These are phyloP conservation scores for Penicillium taxi DNA, from an alignment of 495 filamentous ascomycete species.

Conservation along the genomic window DNA sequence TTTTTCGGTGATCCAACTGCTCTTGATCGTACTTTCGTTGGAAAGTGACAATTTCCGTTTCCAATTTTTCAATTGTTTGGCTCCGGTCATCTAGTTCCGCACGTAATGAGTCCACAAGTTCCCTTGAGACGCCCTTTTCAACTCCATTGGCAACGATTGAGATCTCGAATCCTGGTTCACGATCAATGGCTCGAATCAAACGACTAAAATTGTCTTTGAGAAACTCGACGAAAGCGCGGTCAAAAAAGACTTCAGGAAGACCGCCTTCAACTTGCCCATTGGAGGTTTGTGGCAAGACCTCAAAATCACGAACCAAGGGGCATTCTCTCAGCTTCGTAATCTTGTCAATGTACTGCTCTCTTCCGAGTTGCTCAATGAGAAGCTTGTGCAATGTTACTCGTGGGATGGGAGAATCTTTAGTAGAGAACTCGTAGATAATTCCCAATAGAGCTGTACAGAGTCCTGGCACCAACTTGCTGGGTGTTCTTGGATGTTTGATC, in stretches of 20 bases:
- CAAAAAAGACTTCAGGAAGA: slow-evolving; percentile 79
- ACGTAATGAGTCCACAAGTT: slow-evolving; percentile 75
- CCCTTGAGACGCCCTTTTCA: slow-evolving; percentile 73
- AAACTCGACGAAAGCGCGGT: slow-evolving; percentile 83
- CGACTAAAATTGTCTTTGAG: slow-evolving; percentile 92
- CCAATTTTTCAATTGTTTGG: slow-evolving; percentile 57
- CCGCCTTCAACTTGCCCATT: slow-evolving; percentile 47
- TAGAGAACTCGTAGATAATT: slow-evolving; percentile 93
- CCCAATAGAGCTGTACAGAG: slow-evolving; percentile 78
- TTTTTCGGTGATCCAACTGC: slow-evolving; percentile 63
- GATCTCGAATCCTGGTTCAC: slow-evolving; percentile 80
- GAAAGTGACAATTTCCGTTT: slow-evolving; percentile 57
- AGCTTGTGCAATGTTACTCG: slow-evolving; percentile 75
- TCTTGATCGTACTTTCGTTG: slow-evolving; percentile 68
- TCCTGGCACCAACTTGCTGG: slow-evolving; percentile 63
- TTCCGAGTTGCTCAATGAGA: slow-evolving; percentile 68
- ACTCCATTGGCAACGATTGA: slow-evolving; percentile 68
- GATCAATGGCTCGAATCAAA: slow-evolving; percentile 77
- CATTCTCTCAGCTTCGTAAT: slow-evolving; percentile 70
- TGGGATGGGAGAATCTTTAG: slow-evolving; percentile 88
- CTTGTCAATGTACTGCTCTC: slow-evolving; percentile 83
- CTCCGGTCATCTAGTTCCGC: slow-evolving; percentile 67
- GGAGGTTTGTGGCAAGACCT: slow-evolving; percentile 67
- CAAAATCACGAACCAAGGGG: slow-evolving; percentile 84
- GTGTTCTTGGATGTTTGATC: slow-evolving; percentile 51